A percentile compares a stretch with the other conserved stretches of the same genome.
Evolutionary conservation across 1,139 yeast genomes (phyloP).

Genomic region (Geotrichum klebahnii): DNA sequence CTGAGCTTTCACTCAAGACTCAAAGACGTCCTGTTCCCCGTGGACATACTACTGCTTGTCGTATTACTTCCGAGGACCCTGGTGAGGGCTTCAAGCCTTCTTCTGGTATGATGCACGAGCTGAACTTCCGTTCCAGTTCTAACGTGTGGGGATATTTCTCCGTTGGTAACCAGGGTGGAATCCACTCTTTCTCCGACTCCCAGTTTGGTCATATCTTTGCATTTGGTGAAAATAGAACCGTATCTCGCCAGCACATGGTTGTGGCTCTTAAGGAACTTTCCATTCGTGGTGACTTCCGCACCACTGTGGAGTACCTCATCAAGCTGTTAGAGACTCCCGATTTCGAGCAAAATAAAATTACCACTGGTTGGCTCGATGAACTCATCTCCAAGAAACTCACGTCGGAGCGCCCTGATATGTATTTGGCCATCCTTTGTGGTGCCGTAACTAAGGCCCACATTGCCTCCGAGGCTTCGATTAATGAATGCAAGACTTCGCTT

Average conservation of each 20-base stretch:
- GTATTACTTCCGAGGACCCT: conserved; percentile 98
- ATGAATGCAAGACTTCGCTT: conserved; percentile 66
- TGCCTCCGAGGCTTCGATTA: conserved; percentile 66
- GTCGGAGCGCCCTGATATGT: conserved; percentile 92
- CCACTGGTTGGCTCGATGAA: conserved; percentile 98
- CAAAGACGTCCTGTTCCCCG: conserved; percentile 93
- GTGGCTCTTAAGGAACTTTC: conserved; percentile 94
- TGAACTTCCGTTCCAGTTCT: conserved; percentile 92
- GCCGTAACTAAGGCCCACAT: conserved; percentile 93
- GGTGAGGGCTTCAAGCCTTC: conserved; percentile 99
- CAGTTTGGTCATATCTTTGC: conserved; percentile 99
- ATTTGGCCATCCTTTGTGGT: conserved; percentile 90
- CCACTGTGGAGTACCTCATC: conserved; percentile 96
- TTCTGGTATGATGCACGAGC: conserved; percentile 92
- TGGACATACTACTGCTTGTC: conserved; percentile 98
- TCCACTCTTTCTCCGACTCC: conserved; percentile 95
- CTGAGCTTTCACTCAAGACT: conserved; percentile 62
- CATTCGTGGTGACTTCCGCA: conserved; percentile 96
- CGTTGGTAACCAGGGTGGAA: conserved; percentile 92
- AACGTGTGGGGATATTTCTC: conserved; percentile 99
- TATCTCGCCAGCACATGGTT: conserved; percentile 97
- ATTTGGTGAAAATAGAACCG: conserved; percentile 96
- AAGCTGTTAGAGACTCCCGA: conserved; percentile 93
- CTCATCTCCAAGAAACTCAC: conserved; percentile 87
- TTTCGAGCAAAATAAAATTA: conserved; percentile 90